Evolutionary conservation across 345 rosid species (phyloP).

Genomic region (Microcos paniculata): DNA sequence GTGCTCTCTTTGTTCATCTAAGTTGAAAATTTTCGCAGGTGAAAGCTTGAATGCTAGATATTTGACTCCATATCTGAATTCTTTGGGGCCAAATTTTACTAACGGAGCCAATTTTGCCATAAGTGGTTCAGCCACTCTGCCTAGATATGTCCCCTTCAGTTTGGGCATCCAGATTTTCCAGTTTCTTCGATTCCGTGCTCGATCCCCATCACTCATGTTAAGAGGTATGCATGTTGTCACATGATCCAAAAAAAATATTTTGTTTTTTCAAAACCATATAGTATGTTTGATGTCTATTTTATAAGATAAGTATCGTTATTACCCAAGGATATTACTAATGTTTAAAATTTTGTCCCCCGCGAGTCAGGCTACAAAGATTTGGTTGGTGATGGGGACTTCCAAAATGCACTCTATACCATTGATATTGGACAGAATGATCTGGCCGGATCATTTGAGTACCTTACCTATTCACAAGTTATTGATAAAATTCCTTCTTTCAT

Average conservation of each 20-base stretch:
- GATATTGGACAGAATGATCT: constrained; percentile 80
- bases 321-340: neutral
- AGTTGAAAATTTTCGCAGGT: constrained; percentile 28
- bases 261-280: neutral
- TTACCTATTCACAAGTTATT: constrained; percentile 35
- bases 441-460: constrained; percentile 31
- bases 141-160: constrained; percentile 32
- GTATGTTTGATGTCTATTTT: neutral
- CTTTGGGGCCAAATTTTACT: constrained; percentile 46
- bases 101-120: constrained; percentile 50
- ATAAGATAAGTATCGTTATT: neutral
- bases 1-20: neutral
- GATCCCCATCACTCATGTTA: constrained; percentile 32
- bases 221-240: constrained; percentile 17
- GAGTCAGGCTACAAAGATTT: constrained; percentile 3
- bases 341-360: neutral
- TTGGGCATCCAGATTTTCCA: constrained; percentile 40
- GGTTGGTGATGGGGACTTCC: constrained; percentile 27
- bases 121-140: constrained; percentile 39
- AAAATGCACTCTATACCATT: constrained; percentile 52
- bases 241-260: neutral
- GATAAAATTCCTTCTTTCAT: constrained; percentile 49
- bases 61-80: constrained; percentile 49
- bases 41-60: constrained; percentile 33
- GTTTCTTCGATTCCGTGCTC: constrained; percentile 39